Conservation (phyloP, 129 eudicot species). For the Pseudognaphalium luteoalbum region DNA sequence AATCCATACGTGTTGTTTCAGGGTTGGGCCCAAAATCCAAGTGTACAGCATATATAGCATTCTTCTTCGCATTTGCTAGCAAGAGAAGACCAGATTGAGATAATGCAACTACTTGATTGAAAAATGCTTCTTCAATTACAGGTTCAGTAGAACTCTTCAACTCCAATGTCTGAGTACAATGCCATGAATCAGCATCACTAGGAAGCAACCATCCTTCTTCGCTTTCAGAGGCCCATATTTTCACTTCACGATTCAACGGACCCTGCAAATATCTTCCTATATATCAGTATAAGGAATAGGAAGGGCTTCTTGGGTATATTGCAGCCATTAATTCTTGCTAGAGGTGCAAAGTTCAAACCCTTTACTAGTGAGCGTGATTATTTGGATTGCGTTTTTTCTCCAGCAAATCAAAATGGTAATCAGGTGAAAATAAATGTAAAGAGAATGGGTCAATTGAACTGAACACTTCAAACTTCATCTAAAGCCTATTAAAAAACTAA, state of each 20-base stretch:
- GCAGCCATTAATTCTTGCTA: background rate
- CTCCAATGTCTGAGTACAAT: conserved; percentile 81
- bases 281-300: conserved; percentile 8
- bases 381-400: too few relatives aligned
- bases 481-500: too few relatives aligned
- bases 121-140: conserved; percentile 71
- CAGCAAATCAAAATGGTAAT: too few relatives aligned
- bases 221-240: conserved; percentile 87
- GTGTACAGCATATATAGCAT: conserved; percentile 92
- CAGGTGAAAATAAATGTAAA: too few relatives aligned
- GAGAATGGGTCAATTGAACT: background rate
- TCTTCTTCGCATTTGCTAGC: conserved; percentile 93
- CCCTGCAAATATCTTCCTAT: conserved; percentile 49
- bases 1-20: conserved; percentile 82
- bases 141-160: conserved; percentile 67
- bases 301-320: background rate
- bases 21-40: conserved; percentile 87
- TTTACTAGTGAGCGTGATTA: too few relatives aligned
- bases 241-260: conserved; percentile 81
- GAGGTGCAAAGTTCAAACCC: background rate
- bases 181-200: conserved; percentile 95
- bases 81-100: conserved; percentile 85
- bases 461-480: background rate
- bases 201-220: conserved; percentile 99
- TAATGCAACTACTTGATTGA: conserved; percentile 84